Conservation (phyloP, 345 rosid species). For the Syzygium grande region DNA sequence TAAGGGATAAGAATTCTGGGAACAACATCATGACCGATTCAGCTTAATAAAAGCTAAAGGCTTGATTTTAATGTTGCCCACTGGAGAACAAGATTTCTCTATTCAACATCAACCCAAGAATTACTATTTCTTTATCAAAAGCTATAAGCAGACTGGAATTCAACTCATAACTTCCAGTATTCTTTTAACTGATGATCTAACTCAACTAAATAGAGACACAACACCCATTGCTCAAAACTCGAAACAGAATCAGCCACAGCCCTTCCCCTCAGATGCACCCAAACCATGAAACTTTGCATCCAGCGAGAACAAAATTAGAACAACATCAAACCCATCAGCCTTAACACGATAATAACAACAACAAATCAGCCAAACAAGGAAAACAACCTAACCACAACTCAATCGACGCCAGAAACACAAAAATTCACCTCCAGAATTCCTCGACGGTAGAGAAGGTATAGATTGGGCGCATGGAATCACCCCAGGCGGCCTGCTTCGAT, state of each 20-base stretch:
- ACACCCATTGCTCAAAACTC: neutral
- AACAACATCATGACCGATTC: neutral
- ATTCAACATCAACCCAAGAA: neutral
- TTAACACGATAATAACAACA: neutral
- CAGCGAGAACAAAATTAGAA: neutral
- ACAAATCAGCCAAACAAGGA: neutral
- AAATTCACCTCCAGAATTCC: slow-evolving; percentile 70
- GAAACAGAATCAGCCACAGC: neutral
- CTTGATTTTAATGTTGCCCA: neutral
- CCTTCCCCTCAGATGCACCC: neutral
- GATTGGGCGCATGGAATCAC: slow-evolving; percentile 64
- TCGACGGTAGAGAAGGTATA: slow-evolving; percentile 65
- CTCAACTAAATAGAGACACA: neutral
- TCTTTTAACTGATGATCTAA: neutral
- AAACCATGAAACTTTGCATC: neutral
- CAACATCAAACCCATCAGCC: neutral
- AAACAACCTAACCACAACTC: neutral
- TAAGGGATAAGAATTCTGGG: neutral
- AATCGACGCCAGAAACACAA: neutral
- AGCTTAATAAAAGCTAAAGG: neutral
- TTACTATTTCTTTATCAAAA: neutral
- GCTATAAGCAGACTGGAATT: neutral
- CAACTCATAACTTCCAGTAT: neutral
- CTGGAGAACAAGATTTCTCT: neutral
- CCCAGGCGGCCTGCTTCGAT: slow-evolving; percentile 58